Evolutionary conservation across 768 basidiomycete genomes (phyloP).

Genomic region (Leccinum broughii): DNA sequence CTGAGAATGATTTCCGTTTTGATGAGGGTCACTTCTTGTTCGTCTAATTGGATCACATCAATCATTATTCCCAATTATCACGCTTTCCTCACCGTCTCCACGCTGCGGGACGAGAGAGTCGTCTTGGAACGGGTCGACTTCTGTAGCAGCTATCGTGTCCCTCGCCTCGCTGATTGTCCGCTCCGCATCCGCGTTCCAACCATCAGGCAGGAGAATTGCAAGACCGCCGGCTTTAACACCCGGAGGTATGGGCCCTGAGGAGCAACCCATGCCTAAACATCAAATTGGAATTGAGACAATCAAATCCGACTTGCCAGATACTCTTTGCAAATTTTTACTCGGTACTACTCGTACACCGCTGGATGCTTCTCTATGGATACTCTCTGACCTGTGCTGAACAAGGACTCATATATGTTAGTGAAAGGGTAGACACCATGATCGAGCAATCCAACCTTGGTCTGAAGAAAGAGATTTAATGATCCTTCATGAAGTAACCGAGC

Average conservation of each 20-base stretch:
- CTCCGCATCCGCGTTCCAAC: neutral
- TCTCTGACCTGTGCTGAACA: conserved; percentile 14
- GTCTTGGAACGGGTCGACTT: conserved; percentile 4
- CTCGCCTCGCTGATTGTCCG: conserved; percentile 1
- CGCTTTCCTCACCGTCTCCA: conserved; percentile 1
- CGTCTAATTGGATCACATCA: conserved; percentile 1
- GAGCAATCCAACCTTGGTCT: conserved; percentile 1
- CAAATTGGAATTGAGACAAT: neutral
- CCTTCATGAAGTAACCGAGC: neutral
- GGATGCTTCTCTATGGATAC: neutral
- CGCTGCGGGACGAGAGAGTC: neutral
- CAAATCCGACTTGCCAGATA: neutral
- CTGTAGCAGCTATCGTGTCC: neutral
- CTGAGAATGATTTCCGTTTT: neutral
- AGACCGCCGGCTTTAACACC: neutral
- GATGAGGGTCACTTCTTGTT: neutral
- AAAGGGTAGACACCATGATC: neutral
- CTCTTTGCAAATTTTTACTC: neutral
- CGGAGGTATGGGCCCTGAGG: neutral
- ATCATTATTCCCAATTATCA: neutral
- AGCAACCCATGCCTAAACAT: neutral
- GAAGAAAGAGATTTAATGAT: neutral
- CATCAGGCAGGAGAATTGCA: neutral
- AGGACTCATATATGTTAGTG: too few species aligned
- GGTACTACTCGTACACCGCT: conserved; percentile 2